Evolutionary conservation across 345 rosid species (phyloP), one percentile per base, ranked within the genome.

Genomic region (Linum lewisii): DNA sequence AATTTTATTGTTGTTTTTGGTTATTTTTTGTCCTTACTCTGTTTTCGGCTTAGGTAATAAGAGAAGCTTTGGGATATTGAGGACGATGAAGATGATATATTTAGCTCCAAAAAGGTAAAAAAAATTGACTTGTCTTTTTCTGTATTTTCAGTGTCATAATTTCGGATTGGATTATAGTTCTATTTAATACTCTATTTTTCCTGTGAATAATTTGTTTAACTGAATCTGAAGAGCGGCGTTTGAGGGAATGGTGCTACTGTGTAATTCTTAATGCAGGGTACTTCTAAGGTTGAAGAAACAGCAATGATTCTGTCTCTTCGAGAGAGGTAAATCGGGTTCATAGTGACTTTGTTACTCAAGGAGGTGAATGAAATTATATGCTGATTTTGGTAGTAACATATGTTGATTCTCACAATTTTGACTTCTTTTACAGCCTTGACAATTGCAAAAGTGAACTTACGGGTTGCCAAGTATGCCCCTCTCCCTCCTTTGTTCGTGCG

Each of bases 41-140:
- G 20, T 29, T 58, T 58, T 3, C 2, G 21, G 24, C 53, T 53
- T 55, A 85, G 95, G 87, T 62, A 72, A 20, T 63, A 89, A 85
- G 82, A 84, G 95, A 79, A 77, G 81, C 66, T 93, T 83, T 61
- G 90, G 57, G 99, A 89, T 53, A 71, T 86, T 24, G 99, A 87
- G 63, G 95, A 89, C 59, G 99, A 93, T 4, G 99, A 89, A 62
- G 99, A 89, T 58, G 97, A 86, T 54, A 73, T 89, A 26, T 87
- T 89, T 69, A 85, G 88, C 61, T 77, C 97, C 19, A 85, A 85
- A 66, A 85, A 84, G 90, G 95, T 89, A 54, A 1, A 6, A n/a
- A 2, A 9, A 6, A 6, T 52, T 52, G 16, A 19, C 24, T 49
- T 52, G 16, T 18, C 4, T 20, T 11, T 34, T 26, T 29, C 14